Percentiles rank a stretch among this genome's conserved stretches.
phyloP scores from a whole-genome alignment of 192 early-diverging fungal genomes.

The Phlyctochytrium planicorne region DNA sequence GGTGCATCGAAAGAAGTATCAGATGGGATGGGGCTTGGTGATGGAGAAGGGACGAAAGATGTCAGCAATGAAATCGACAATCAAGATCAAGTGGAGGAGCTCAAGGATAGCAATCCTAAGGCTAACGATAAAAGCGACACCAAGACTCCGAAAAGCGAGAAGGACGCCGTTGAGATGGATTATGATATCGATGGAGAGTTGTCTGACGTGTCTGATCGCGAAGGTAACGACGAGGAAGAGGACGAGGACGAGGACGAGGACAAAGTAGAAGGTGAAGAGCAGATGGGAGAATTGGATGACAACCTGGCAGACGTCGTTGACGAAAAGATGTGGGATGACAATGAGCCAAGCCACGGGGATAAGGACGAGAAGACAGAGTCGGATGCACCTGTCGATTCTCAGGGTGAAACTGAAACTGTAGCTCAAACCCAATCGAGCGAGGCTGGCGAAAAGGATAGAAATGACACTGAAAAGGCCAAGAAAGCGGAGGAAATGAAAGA shows the following conservation, averaged over 20 bases:
- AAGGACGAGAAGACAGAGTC: conserved; percentile 70
- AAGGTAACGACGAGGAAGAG: conserved; percentile 70
- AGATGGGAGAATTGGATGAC: conserved; percentile 88
- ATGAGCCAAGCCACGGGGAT: too few species aligned
- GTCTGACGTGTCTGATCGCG: conserved; percentile 79
- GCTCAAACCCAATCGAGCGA: conserved; percentile 64
- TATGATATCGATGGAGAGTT: conserved; percentile 91
- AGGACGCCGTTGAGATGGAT: conserved; percentile 90
- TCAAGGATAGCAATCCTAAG: conserved; percentile 70
- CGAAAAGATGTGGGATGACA: conserved; percentile 90
- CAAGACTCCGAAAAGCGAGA: conserved; percentile 74
- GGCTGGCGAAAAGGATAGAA: conserved; percentile 45
- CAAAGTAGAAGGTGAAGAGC: conserved; percentile 81
- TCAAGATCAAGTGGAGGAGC: conserved; percentile 91
- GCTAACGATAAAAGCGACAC: conserved; percentile 41
- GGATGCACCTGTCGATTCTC: conserved; percentile 49
- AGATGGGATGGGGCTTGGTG: conserved; percentile 80
- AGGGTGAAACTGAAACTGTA: conserved; percentile 53
- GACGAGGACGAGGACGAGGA: conserved; percentile 74
- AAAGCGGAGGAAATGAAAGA: conserved; percentile 50
- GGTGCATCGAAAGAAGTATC: too few species aligned
- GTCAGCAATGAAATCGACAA: conserved; percentile 98
- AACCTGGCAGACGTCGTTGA: conserved; percentile 87
- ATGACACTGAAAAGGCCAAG: too few species aligned
- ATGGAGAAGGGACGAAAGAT: conserved; percentile 92